Base-by-base conservation (phyloP, 2,329 filamentous ascomycete genomes). In the Echinosphaeria canescens region DNA sequence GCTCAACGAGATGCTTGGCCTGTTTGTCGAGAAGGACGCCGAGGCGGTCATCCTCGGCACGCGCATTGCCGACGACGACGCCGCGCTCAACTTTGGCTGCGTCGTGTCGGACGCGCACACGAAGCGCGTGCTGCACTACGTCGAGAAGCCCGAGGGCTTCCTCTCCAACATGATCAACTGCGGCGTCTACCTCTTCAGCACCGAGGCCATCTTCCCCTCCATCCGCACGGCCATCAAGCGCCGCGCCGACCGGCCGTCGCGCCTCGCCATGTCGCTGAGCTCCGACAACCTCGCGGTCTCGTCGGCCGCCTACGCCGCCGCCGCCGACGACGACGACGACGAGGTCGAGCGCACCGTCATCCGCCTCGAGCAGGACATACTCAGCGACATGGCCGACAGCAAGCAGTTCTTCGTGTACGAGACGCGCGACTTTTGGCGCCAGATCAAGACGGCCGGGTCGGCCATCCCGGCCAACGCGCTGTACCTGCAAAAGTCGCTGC, bases 131-230 rank as follows among this genome's bases (percentile, higher is more conserved):
- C 72, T 95, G 32, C 88, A 98, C 58, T 95, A 98, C 54, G 88
- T 98, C 48, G 88, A 95, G 65, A 95, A 95, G 61, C 88, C 88
- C 37, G 85, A 98, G 53, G 82, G 78, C 29, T 79, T 91, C 52
- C 93, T 98, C 52, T 90, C 79, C 44, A 93, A 93, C 57, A 63
- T 98, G 38, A 98, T 98, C 64, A 98, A 95, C 62, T 95, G 88
- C 51, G 88, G 88, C 41, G 84, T 98, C 43, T 98, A 95, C 57
- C 79, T 95, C 41, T 98, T 98, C 53, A 69, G 78, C 36, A 88
- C 84, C 35, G 82, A 93, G 39, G 80, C 75, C 50, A 91, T 95
- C 56, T 95, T 95, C 66, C 85, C 85, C 35, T 79, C 80, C 38
- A 95, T 98, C 50, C 75, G 75, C 47, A 80, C 65, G 38, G 84